Evolutionary conservation across 1,284 basidiomycete genomes (phyloP).

Genomic region (Boletellus dicymbophilus): DNA sequence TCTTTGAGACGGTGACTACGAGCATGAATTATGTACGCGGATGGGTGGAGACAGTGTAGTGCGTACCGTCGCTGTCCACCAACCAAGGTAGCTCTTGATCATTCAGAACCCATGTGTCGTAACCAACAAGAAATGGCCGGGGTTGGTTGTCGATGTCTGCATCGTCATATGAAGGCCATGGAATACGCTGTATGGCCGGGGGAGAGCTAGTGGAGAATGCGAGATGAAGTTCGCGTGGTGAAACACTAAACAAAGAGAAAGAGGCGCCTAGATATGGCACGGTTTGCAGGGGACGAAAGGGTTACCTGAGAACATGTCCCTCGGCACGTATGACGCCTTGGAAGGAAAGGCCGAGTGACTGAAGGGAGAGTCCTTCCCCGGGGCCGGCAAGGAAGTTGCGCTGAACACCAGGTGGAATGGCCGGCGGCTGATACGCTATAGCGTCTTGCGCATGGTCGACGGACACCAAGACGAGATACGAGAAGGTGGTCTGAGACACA

Average conservation of each 20-base stretch:
- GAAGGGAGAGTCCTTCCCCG: constrained; percentile 72
- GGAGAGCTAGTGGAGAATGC: constrained; percentile 73
- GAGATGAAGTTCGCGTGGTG: constrained; percentile 67
- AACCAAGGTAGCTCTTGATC: constrained; percentile 76
- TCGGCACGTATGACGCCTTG: constrained; percentile 85
- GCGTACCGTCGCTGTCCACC: constrained; percentile 65
- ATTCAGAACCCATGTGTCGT: constrained; percentile 73
- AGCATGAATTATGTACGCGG: background rate
- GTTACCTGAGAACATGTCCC: constrained; percentile 68
- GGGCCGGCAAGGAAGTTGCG: constrained; percentile 75
- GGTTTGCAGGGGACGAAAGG: constrained; percentile 2
- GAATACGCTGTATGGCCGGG: constrained; percentile 74
- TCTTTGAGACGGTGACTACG: constrained; percentile 60
- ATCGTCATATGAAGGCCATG: constrained; percentile 69
- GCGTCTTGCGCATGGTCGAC: constrained; percentile 62
- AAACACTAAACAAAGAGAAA: constrained; percentile 51
- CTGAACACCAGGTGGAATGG: constrained; percentile 54
- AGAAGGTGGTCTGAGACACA: constrained; percentile 64
- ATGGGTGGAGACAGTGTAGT: background rate
- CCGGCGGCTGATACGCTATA: constrained; percentile 56
- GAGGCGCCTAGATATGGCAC: background rate
- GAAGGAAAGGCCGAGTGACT: constrained; percentile 64
- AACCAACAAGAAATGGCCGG: constrained; percentile 37
- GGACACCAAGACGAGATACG: constrained; percentile 76
- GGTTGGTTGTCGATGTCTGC: constrained; percentile 34